Conservation (phyloP, 306 rosid species). For the Glycine latifolia region DNA sequence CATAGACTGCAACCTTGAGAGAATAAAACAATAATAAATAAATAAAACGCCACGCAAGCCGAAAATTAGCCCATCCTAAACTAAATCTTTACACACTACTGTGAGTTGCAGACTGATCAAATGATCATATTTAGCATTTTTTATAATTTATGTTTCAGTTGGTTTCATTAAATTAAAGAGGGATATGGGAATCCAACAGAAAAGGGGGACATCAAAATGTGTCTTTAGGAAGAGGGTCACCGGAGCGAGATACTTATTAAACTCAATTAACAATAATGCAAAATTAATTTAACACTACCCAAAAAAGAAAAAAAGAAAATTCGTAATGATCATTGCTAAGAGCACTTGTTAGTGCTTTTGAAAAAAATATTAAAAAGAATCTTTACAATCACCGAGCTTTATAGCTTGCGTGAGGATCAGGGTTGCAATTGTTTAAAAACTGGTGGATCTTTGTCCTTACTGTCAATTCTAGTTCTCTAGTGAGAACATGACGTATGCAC, state of each 20-base stretch:
- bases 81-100: neutral
- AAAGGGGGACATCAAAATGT: neutral
- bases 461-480: neutral
- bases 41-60: neutral
- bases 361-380: neutral
- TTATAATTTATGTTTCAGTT: neutral
- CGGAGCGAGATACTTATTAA: neutral
- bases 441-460: neutral
- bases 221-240: neutral
- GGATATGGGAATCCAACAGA: neutral
- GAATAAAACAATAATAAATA: no score
- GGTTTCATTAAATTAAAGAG: neutral
- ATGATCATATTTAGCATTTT: neutral
- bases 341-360: slow-evolving; percentile 3
- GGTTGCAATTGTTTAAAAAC: neutral
- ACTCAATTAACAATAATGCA: neutral
- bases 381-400: neutral
- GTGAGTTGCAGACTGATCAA: neutral
- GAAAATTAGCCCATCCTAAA: neutral
- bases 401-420: neutral
- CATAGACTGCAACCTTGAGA: no score
- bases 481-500: slow-evolving; percentile 5
- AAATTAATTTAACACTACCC: neutral
- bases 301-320: no score
- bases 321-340: neutral